Base-by-base conservation (phyloP, 345 rosid species). In the Bretschneidera sinensis region DNA sequence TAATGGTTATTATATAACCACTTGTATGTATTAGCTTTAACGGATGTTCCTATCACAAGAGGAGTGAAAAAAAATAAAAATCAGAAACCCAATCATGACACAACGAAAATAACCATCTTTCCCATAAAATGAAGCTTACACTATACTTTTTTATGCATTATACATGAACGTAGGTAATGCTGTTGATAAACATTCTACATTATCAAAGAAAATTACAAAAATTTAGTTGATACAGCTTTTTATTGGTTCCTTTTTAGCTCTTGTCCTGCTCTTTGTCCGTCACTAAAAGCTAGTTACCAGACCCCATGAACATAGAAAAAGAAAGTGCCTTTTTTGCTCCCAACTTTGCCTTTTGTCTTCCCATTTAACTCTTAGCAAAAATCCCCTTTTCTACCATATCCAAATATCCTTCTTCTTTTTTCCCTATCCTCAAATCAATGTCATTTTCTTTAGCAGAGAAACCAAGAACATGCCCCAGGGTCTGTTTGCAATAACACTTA, bases 401-500 rank as follows among this genome's bases (percentile, higher is more conserved):
- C n/a, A 20, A 8, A 9, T n/a, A n/a, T n/a, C n/a, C n/a, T n/a
- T n/a, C n/a, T n/a, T n/a, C 20, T 24, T 15, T 24, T 51, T 53
- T 31, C 39, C 43, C 17, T 18, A 17, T 15, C 31, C 65, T 57
- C 55, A 43, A 62, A 48, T 49, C 56, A 28, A 50, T 57, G 73
- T 66, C 73, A 63, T 61, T 69, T 69, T 70, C 69, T 39, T 51
- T 20, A 24, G 58, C 58, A 65, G 57, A 61, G 31, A 21, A 34
- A 59, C 28, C 51, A 39, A 17, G n/a, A 5, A 7, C 11, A 39
- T 39, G 45, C 16, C 45, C 15, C 45, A 39, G 45, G 45, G 45
- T 39, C 45, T 39, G 15, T 13, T 39, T 39, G 45, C 45, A 1
- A 11, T 39, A 13, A 39, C 45, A 39, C 15, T 39, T 39, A 39